Percentiles rank a stretch among this genome's conserved stretches.
phyloP scores from a whole-genome alignment of 129 eudicot species.

The Saposhnikovia divaricata region DNA sequence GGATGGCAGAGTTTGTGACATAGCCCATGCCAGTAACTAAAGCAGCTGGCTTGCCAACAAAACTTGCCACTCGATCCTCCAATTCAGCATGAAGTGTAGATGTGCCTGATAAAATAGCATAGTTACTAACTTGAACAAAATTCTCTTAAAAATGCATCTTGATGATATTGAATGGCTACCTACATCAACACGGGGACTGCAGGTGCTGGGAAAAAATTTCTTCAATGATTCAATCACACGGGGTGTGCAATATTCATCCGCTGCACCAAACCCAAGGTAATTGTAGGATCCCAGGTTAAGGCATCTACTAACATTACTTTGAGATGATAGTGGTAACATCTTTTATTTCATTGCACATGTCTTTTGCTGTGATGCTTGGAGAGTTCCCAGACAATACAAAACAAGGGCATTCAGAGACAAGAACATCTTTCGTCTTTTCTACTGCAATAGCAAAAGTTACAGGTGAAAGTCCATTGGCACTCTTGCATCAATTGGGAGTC shows the following conservation, averaged over 20 bases:
- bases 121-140: conserved; percentile 8
- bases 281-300: conserved; percentile 94
- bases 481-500: too few species aligned
- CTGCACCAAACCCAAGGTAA: conserved; percentile 96
- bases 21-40: conserved; percentile 95
- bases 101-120: conserved; percentile 43
- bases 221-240: conserved; percentile 61
- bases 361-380: too few species aligned
- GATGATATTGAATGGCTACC: conserved; percentile 31
- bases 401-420: too few species aligned
- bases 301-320: conserved; percentile 47
- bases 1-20: conserved; percentile 86
- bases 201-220: conserved; percentile 70
- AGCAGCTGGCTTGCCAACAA: conserved; percentile 84
- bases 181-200: conserved; percentile 93
- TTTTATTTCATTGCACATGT: too few species aligned
- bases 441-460: too few species aligned
- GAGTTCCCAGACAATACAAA: too few species aligned
- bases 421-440: too few species aligned
- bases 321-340: too few species aligned
- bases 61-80: conserved; percentile 79
- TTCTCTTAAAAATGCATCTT: conserved; percentile 2
- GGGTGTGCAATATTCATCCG: conserved; percentile 92
- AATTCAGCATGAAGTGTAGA: conserved; percentile 61
- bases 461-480: too few species aligned